Evolutionary conservation across 305 asterid species (phyloP).

Genomic region (Fraxinus angustifolia): DNA sequence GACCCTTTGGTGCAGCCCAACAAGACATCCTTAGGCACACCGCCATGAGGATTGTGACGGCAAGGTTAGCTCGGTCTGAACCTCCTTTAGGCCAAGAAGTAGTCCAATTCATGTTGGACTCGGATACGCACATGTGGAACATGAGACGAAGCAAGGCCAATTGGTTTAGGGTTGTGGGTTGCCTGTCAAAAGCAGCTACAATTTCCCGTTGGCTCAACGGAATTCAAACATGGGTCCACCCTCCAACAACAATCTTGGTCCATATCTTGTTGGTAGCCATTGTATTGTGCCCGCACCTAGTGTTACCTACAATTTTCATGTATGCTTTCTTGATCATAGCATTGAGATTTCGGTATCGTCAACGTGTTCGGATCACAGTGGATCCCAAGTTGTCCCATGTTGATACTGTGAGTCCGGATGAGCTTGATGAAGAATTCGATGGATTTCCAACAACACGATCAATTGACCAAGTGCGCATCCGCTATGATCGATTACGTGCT

Average conservation of each 20-base stretch:
- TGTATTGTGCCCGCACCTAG: conserved; percentile 65
- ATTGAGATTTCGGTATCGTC: conserved; percentile 54
- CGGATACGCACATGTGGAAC: conserved; percentile 84
- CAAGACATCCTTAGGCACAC: conserved; percentile 71
- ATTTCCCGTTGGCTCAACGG: conserved; percentile 63
- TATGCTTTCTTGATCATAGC: conserved; percentile 55
- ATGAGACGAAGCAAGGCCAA: conserved; percentile 92
- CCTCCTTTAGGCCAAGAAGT: conserved; percentile 84
- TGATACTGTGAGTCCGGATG: conserved; percentile 67
- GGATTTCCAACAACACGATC: conserved; percentile 62
- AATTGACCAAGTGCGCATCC: conserved; percentile 47
- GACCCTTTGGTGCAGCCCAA: conserved; percentile 75
- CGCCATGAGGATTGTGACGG: conserved; percentile 68
- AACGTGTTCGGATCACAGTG: conserved; percentile 47
- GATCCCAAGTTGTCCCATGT: conserved; percentile 57
- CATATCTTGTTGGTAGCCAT: conserved; percentile 56
- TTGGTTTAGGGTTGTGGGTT: conserved; percentile 72
- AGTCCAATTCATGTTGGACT: conserved; percentile 79
- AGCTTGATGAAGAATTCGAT: conserved; percentile 81
- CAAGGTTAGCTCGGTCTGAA: conserved; percentile 70
- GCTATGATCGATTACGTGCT: conserved; percentile 73
- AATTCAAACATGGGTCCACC: conserved; percentile 62
- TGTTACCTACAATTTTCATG: conserved; percentile 62
- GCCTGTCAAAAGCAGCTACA: conserved; percentile 60
- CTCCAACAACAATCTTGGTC: conserved; percentile 60